Evolutionary conservation across 148 eudicot genomes (phyloP), one percentile per base, ranked within the genome.

Genomic region (Oxyria digyna): DNA sequence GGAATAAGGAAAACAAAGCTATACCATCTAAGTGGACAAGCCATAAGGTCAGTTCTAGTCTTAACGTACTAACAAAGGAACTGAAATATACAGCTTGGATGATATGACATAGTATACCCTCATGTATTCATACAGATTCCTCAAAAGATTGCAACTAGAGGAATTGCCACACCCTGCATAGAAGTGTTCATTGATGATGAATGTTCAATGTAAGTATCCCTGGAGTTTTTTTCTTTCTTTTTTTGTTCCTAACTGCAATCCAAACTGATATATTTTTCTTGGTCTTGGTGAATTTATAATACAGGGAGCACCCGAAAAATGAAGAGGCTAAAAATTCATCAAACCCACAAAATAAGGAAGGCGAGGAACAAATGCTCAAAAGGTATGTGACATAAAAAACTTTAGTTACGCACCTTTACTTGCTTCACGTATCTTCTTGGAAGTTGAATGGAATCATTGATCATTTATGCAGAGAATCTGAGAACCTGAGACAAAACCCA

Each of bases 1-100:
- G 99, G 78, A 88, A 90, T 68, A 94, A 94, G 79, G 99, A 94
- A 78, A 94, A 94, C 74, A 88, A 76, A 72, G 83, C 87, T 57
- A 71, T 88, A 68, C 93, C 97, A 67, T 75, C 86, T 69, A 94
- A 94, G 80, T 94, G 97, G 99, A 84, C 87, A 69, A 80, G 92
- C 67, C 80, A 77, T 73, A 88, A 94, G 92, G 99, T 87, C 33
- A 52, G 38, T 43, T 40, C 62, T 32, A 52, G 64, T 20, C 27
- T 65, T 42, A 35, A 14, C 55, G 27, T 20, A 65, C n/a, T 59
- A 62, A 54, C 18, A 42, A 21, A 18, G n/a, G 1, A 72, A 62
- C 27, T 46, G 42, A 59, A 64, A 21, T 27, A 41, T 45, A 14
- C 38, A 62, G 27, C n/a, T 67, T 18, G 45, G 11, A 14, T 29